Percentiles rank a stretch among this genome's conserved stretches.
phyloP scores from a whole-genome alignment of 2,329 filamentous ascomycete genomes.

The Alternaria metachromatica region DNA sequence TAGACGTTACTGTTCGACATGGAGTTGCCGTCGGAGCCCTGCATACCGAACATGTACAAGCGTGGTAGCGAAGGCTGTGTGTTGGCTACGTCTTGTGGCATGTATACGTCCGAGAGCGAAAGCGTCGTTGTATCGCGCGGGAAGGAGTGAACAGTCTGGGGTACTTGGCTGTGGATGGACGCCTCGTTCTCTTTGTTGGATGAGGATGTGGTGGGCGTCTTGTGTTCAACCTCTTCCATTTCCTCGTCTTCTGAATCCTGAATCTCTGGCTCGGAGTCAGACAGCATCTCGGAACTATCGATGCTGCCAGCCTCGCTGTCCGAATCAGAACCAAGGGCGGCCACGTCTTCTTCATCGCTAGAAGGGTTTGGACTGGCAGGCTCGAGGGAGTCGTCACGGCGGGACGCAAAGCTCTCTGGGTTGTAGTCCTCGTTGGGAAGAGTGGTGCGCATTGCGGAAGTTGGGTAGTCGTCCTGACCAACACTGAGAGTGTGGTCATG shows the following conservation, averaged over 20 bases:
- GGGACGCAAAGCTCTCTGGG: background rate
- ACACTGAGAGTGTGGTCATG: background rate
- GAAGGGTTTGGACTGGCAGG: background rate
- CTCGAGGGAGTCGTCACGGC: background rate
- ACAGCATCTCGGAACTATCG: slow-evolving; percentile 10
- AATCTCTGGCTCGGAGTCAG: slow-evolving; percentile 10
- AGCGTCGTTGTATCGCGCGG: background rate
- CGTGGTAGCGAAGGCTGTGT: background rate
- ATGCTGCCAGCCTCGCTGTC: slow-evolving; percentile 18
- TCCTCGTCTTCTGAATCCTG: slow-evolving; percentile 13
- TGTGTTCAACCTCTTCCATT: background rate
- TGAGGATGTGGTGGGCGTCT: background rate
- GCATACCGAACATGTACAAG: background rate
- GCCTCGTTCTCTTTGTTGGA: background rate
- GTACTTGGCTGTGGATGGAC: background rate
- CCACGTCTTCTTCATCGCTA: slow-evolving; percentile 8
- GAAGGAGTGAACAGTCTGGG: background rate
- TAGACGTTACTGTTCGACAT: background rate
- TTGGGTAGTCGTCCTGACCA: slow-evolving; percentile 1
- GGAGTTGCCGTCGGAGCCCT: background rate
- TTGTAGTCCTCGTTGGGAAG: slow-evolving; percentile 7
- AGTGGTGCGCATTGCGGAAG: slow-evolving; percentile 2
- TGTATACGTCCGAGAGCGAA: background rate
- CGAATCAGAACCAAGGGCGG: slow-evolving; percentile 4
- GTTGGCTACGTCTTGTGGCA: background rate